These are phyloP conservation scores for Solanum verrucosum DNA, from an alignment of 257 asterid genomes.

Conservation along the genomic window DNA sequence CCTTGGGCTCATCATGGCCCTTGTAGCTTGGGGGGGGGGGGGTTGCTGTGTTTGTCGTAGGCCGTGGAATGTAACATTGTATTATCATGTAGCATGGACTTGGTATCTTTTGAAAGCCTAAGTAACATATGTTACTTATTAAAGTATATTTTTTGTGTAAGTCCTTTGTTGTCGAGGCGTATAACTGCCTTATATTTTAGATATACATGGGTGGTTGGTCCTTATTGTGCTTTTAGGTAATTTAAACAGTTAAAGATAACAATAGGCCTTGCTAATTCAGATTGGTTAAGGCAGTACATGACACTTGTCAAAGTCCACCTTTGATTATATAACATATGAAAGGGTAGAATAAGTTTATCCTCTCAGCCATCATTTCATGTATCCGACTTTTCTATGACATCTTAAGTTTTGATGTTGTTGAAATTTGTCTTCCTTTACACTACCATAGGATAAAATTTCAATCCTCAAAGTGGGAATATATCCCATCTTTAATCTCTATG, in stretches of 20 bases:
- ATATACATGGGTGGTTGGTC: background rate
- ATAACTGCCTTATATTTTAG: background rate
- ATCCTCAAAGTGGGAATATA: background rate
- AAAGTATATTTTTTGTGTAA: background rate
- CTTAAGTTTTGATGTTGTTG: background rate
- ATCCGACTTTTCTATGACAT: background rate
- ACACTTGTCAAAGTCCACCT: background rate
- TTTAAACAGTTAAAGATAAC: background rate
- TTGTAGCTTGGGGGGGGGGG: background rate
- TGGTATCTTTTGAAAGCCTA: background rate
- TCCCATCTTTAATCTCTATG: background rate
- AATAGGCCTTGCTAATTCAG: background rate
- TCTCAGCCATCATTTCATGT: background rate
- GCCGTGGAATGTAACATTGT: background rate
- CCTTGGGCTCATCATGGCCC: background rate
- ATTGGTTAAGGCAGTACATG: background rate
- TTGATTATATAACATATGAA: background rate
- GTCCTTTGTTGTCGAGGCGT: background rate
- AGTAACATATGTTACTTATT: background rate
- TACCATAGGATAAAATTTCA: background rate
- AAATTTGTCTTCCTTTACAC: background rate
- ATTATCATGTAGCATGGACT: background rate
- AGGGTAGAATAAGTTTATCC: background rate
- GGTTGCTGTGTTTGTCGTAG: background rate
- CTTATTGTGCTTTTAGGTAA: background rate